Evolutionary conservation across 495 filamentous ascomycete species (phyloP).

Genomic region (Stereocaulon alpinum): DNA sequence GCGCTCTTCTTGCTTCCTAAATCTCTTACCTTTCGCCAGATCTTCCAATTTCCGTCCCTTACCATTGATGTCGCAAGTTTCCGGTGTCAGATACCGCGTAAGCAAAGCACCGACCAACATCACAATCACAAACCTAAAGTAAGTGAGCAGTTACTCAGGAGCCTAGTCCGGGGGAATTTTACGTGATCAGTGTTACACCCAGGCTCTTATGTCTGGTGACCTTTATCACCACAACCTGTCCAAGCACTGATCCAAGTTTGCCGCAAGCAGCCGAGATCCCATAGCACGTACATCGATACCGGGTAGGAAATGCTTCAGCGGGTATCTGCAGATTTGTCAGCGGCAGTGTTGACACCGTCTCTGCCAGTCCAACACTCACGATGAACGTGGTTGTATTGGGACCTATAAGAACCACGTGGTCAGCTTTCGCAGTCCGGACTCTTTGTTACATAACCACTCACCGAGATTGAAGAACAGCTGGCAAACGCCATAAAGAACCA

Average conservation of each 20-base stretch:
- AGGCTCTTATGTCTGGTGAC: constrained; percentile 6
- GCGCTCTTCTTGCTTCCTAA: constrained; percentile 1
- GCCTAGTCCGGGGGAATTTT: neutral
- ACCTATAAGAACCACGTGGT: neutral
- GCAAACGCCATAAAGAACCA: constrained; percentile 47
- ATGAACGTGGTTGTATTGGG: constrained; percentile 55
- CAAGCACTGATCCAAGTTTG: constrained; percentile 49
- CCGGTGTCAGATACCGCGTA: constrained; percentile 10
- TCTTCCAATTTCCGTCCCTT: constrained; percentile 14
- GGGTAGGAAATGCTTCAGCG: constrained; percentile 52
- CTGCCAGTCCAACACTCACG: constrained; percentile 17
- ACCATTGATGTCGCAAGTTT: constrained; percentile 14
- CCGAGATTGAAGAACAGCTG: constrained; percentile 59
- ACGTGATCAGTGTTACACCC: constrained; percentile 15
- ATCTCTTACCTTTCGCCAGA: constrained; percentile 7
- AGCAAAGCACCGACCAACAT: constrained; percentile 17
- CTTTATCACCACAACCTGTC: constrained; percentile 40
- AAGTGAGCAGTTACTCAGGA: neutral
- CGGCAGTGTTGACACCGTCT: neutral
- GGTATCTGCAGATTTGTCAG: constrained; percentile 29
- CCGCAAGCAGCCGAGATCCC: constrained; percentile 45
- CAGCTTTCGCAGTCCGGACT: neutral
- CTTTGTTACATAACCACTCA: constrained; percentile 3
- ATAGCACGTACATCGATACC: constrained; percentile 47
- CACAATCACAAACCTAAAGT: constrained; percentile 16